These are phyloP conservation scores for Dendrobium officinale DNA, from an alignment of 106 monocot genomes.

Conservation along the genomic window DNA sequence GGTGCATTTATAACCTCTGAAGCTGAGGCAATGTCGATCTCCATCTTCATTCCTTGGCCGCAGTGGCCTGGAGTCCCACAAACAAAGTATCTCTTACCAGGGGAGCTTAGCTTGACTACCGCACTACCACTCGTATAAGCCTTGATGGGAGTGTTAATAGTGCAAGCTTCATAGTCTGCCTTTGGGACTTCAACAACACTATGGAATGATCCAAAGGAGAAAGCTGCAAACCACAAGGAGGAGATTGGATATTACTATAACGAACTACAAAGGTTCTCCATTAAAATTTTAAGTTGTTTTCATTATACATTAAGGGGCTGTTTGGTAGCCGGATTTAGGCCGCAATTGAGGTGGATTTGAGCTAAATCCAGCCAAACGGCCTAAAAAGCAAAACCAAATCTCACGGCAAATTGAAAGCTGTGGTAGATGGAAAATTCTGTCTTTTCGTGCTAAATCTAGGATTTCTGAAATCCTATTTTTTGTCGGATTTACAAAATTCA, in stretches of 20 bases:
- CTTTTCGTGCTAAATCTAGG: no score
- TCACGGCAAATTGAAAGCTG: no score
- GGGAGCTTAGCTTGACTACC: conserved; percentile 19
- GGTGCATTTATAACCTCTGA: neutral
- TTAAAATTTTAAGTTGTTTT: neutral
- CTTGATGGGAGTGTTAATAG: conserved; percentile 15
- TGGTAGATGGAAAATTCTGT: no score
- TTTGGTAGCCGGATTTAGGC: no score
- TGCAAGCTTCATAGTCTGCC: conserved; percentile 40
- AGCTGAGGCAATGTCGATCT: conserved; percentile 20
- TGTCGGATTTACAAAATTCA: no score
- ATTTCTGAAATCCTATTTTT: no score
- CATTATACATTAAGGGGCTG: neutral
- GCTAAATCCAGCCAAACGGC: no score
- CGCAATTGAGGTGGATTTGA: no score
- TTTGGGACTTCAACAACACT: conserved; percentile 46
- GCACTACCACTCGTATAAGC: conserved; percentile 24
- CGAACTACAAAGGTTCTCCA: neutral
- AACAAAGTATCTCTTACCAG: conserved; percentile 53
- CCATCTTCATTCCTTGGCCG: conserved; percentile 42
- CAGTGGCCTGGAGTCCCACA: conserved; percentile 43
- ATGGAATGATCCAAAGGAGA: conserved; percentile 26
- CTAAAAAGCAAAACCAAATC: no score
- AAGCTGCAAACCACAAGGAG: conserved; percentile 16
- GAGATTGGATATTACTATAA: neutral